Base-by-base conservation (phyloP, 345 rosid genomes). In the Xanthoceras sorbifolium region DNA sequence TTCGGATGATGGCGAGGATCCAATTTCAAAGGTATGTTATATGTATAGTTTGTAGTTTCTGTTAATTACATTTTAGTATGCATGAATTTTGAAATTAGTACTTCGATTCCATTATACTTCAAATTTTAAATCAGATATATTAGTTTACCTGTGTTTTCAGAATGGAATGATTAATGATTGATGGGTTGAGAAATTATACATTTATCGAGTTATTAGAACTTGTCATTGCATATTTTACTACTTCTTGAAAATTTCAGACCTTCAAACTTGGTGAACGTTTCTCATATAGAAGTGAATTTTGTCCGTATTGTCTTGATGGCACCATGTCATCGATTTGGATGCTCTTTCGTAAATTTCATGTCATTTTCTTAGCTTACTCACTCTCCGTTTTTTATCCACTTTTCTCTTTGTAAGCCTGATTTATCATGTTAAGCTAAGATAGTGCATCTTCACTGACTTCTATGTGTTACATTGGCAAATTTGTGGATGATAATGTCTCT, bases 1-100 rank as follows among this genome's bases (percentile, higher is more conserved):
- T 25, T 60, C 77, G 28, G 79, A 84, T 9, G 93, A 86, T 64
- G 90, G 73, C 29, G 85, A 36, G n/a, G 85, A 82, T 73, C 59
- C 68, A 57, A 36, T 46, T 77, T 44, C 11, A 12, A 84, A 82
- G 84, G 87, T 80, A 34, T 74, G 36, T 5, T 73, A 28, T 17
- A 20, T 34, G 23, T 22, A 65, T 10, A 55, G 28, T 50, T 12
- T 22, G 55, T 59, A 15, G 31, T 36, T 59, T 59, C 38, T 38
- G 55, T 72, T 34, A 8, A 36, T 59, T 15, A 26, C 20, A 34
- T n/a, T 71, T 12, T 34, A 55, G 31, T 34, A 5, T 31, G 28
- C 12, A 31, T 4, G 74, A 18, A 69, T 38, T 50, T 28, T 18
- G 26, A 52, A 70, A 31, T 32, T 6, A 32, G 3, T 10, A 55